These are phyloP conservation scores for Microsporum ferrugineum DNA, from an alignment of 2,329 filamentous ascomycete species.

Conservation along the genomic window DNA sequence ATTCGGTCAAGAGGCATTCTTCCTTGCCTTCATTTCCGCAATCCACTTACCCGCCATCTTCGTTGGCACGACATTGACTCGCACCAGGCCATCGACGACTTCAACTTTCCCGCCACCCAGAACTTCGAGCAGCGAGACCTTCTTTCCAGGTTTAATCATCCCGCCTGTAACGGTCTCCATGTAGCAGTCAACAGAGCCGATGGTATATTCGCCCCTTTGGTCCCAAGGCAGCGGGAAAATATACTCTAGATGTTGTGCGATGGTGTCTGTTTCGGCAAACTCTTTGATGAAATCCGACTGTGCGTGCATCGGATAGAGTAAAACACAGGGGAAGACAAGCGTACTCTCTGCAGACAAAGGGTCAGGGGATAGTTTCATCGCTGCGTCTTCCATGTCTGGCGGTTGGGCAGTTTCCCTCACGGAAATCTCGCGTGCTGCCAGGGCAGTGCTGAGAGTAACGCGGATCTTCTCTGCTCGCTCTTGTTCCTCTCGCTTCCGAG, in stretches of 20 bases:
- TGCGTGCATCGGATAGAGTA: constrained; percentile 72
- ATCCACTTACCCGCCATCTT: constrained; percentile 63
- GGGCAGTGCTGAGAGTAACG: constrained; percentile 52
- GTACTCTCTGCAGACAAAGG: constrained; percentile 59
- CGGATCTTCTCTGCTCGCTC: constrained; percentile 42
- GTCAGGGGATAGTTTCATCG: constrained; percentile 57
- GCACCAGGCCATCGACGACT: constrained; percentile 74
- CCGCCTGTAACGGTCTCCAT: constrained; percentile 73
- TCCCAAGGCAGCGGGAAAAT: constrained; percentile 90
- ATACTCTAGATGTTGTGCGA: constrained; percentile 70
- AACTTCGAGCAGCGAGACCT: constrained; percentile 63
- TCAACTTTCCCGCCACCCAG: constrained; percentile 67
- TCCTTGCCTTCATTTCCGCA: constrained; percentile 69
- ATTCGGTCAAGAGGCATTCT: constrained; percentile 20
- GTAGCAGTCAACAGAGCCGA: constrained; percentile 65
- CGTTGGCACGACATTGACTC: constrained; percentile 70
- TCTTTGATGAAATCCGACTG: constrained; percentile 87
- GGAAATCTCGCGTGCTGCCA: constrained; percentile 58
- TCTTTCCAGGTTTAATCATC: constrained; percentile 81
- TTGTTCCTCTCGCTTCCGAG: constrained; percentile 43
- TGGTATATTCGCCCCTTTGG: constrained; percentile 50
- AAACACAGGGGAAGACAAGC: constrained; percentile 64
- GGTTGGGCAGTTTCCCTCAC: constrained; percentile 56
- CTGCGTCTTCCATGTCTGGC: constrained; percentile 80
- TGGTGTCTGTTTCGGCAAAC: constrained; percentile 63